Base-by-base conservation (phyloP, 2,329 filamentous ascomycete genomes). In the Cytospora leucostoma region DNA sequence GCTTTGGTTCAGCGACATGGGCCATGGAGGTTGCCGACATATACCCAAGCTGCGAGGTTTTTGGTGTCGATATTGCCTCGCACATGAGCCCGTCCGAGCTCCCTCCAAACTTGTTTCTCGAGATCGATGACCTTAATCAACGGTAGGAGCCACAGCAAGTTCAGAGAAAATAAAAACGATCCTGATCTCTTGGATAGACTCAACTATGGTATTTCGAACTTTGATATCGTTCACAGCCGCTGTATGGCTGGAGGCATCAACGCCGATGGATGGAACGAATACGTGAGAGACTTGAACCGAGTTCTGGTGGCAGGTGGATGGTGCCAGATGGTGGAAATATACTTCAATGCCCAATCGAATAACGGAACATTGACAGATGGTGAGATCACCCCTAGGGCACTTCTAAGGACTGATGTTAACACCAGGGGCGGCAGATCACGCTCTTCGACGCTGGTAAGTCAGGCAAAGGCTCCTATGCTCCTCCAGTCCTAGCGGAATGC, bases 251-350 rank as follows among this genome's bases (percentile, higher is more conserved):
- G 86, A 27, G 92, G 91, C 0, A 90, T 96, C 70, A 82, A 93
- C 70, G 78, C 80, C 63, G 78, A 81, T 66, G 84, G 92, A 73
- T 97, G 93, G 93, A 76, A 79, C 61, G 81, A 82, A 37, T 97
- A 96, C 74, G 75, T 96, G 67, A 80, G 81, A 68, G 93, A 97
- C 69, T 90, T 96, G 65, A 84, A 86, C 67, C 82, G 85, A 27
- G 82, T 92, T 11, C 78, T 93, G 66, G 88, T 86, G 57, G 88
- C 87, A 7, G 89, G 88, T 2, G 93, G 93, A 1, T 97, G 92
- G 92, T 84, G 90, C 64, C 92, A 97, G 72, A 88, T 96, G 83
- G 85, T 91, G n/a, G 93, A 97, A 72, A 84, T 93, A 70, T 92
- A 96, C 71, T 89, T 88, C 74, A 92, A 92, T 67, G 87, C 91